These are phyloP conservation scores for Golubevia sp. DNA, from an alignment of 1,284 basidiomycete species.

Conservation along the genomic window DNA sequence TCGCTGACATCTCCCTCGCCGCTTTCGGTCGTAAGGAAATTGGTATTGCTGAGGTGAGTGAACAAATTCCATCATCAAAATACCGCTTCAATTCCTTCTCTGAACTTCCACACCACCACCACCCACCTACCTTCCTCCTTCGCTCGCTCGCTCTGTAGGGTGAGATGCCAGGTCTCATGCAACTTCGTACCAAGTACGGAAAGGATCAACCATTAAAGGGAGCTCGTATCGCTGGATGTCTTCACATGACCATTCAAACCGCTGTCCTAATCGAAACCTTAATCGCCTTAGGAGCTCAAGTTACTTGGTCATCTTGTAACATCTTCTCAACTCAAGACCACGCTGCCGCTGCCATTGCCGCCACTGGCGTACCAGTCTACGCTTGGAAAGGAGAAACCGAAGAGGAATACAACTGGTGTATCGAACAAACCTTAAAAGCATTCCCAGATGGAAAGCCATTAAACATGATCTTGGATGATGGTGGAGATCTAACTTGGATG, in stretches of 20 bases:
- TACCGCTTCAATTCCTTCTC: neutral
- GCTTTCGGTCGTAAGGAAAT: constrained; percentile 98
- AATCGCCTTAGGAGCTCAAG: constrained; percentile 90
- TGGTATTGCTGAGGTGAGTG: constrained; percentile 84
- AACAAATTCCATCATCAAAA: neutral
- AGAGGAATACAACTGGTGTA: constrained; percentile 93
- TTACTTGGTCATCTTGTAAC: constrained; percentile 99
- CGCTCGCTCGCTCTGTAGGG: constrained; percentile 11
- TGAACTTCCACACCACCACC: neutral
- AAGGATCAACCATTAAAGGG: constrained; percentile 85
- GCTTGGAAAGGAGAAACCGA: constrained; percentile 99
- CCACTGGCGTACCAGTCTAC: constrained; percentile 95
- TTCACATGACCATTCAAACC: constrained; percentile 74
- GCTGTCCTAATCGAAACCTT: constrained; percentile 96
- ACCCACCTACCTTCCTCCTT: neutral
- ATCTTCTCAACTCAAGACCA: constrained; percentile 99
- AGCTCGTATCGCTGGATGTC: constrained; percentile 94
- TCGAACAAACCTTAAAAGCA: constrained; percentile 89
- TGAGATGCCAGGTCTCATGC: constrained; percentile 61
- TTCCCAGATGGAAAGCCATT: constrained; percentile 78
- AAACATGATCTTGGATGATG: constrained; percentile 99
- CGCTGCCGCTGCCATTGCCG: constrained; percentile 96
- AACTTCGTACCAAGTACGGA: constrained; percentile 70
- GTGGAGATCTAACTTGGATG: constrained; percentile 92
- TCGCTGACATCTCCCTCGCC: constrained; percentile 87